These are phyloP conservation scores for Mycena belliarum DNA, from an alignment of 768 basidiomycete genomes.

Conservation along the genomic window DNA sequence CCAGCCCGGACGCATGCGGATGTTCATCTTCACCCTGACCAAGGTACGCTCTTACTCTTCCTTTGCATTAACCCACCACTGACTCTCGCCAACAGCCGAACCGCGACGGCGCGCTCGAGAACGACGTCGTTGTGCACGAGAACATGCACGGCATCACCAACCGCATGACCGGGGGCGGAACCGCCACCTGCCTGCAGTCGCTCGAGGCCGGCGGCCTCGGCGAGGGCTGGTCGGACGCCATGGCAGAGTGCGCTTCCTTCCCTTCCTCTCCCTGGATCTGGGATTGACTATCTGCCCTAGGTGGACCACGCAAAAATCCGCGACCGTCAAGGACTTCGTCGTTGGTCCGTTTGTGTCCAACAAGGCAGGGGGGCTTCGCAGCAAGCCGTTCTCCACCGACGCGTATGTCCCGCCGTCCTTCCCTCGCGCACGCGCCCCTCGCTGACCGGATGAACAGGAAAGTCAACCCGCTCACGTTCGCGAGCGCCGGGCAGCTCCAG, in stretches of 20 bases:
- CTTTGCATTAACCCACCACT: no score
- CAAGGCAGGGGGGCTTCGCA: slow-evolving; percentile 41
- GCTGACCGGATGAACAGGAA: no score
- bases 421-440: no score
- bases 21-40: not conserved
- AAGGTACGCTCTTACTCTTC: not conserved
- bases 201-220: slow-evolving; percentile 29
- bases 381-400: slow-evolving; percentile 43
- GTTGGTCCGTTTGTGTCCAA: slow-evolving; percentile 20
- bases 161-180: slow-evolving; percentile 1
- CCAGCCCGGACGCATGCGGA: no score
- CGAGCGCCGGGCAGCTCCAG: not conserved
- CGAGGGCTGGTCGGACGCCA: slow-evolving; percentile 47
- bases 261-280: not conserved
- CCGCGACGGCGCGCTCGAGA: not conserved
- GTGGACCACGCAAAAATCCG: not conserved
- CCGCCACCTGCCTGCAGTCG: not conserved
- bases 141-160: slow-evolving; percentile 2
- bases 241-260: slow-evolving; percentile 1
- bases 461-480: slow-evolving; percentile 10
- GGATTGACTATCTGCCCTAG: not conserved
- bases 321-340: not conserved
- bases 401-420: not conserved
- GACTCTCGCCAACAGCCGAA: not conserved
- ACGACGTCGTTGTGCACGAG: not conserved